Conservation (phyloP, 352 stramenopile genomes). For the Pythium grandisporangium region DNA sequence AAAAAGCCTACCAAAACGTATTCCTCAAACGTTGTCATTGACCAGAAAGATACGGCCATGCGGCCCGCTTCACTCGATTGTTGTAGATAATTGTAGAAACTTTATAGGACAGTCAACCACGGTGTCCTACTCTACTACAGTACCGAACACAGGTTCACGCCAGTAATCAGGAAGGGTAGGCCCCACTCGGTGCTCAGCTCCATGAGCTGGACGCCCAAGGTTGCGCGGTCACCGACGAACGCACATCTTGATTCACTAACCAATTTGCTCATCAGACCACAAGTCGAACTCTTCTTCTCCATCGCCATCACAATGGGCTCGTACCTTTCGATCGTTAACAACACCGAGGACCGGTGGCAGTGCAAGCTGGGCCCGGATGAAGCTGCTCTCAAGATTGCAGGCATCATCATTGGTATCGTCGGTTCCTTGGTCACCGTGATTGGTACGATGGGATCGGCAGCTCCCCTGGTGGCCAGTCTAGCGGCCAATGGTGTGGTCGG, state of each 20-base stretch:
- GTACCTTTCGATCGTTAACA: slow-evolving; percentile 18
- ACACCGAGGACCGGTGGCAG: slow-evolving; percentile 12
- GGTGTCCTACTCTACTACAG: too few relatives aligned
- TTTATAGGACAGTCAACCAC: too few relatives aligned
- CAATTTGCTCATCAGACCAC: slow-evolving; percentile 1
- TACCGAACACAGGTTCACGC: too few relatives aligned
- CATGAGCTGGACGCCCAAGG: too few relatives aligned
- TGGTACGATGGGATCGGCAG: slow-evolving; percentile 1
- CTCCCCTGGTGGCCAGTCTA: slow-evolving; percentile 3
- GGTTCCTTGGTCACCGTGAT: slow-evolving; percentile 1
- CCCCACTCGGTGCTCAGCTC: too few relatives aligned
- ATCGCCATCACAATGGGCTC: slow-evolving; percentile 13
- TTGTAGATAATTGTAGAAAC: too few relatives aligned
- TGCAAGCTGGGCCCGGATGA: slow-evolving; percentile 9
- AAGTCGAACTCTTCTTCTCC: not conserved
- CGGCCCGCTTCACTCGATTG: too few relatives aligned
- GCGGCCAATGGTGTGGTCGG: slow-evolving; percentile 1
- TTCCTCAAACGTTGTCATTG: too few relatives aligned
- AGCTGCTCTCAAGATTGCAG: slow-evolving; percentile 8
- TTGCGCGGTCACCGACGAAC: too few relatives aligned
- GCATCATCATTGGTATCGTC: slow-evolving; percentile 2
- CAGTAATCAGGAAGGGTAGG: too few relatives aligned
- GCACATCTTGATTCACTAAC: not conserved
- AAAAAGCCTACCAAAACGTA: too few relatives aligned
- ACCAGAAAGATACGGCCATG: too few relatives aligned